These are phyloP conservation scores for Volutella citrinella DNA, from an alignment of 2,329 filamentous ascomycete species.

Conservation along the genomic window DNA sequence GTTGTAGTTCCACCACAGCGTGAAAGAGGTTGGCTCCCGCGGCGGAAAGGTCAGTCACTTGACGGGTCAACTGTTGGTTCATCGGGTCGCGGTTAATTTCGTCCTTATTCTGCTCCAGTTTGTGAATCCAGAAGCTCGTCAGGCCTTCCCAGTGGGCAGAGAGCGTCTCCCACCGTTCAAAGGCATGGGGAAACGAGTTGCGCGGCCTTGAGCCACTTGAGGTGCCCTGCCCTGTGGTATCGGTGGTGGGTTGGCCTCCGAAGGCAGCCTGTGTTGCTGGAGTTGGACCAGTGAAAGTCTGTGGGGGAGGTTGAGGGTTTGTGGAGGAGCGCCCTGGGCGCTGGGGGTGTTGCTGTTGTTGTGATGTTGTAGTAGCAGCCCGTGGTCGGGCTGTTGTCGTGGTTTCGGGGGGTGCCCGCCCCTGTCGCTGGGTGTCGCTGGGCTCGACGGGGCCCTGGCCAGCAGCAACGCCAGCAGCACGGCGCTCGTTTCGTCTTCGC, in stretches of 20 bases:
- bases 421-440: constrained; percentile 31
- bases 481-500: constrained; percentile 54
- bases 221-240: constrained; percentile 15
- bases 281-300: constrained; percentile 18
- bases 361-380: constrained; percentile 25
- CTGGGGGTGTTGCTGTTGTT: constrained; percentile 22
- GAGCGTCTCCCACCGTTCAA: constrained; percentile 94
- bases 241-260: constrained; percentile 14
- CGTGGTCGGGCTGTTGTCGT: constrained; percentile 23
- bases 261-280: constrained; percentile 16
- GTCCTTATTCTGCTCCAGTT: constrained; percentile 84
- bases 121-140: constrained; percentile 94
- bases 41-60: constrained; percentile 95
- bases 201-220: constrained; percentile 40
- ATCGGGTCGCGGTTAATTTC: constrained; percentile 81
- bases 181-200: constrained; percentile 89
- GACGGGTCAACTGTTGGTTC: constrained; percentile 82
- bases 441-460: constrained; percentile 29
- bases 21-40: constrained; percentile 97
- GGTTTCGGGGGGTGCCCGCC: constrained; percentile 24
- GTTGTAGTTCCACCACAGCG: constrained; percentile 92
- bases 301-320: constrained; percentile 15
- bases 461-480: constrained; percentile 50
- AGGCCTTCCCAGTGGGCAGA: constrained; percentile 98
- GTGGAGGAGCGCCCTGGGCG: constrained; percentile 18